These are phyloP conservation scores for Mycena galopus DNA, from an alignment of 768 basidiomycete species.

Conservation along the genomic window DNA sequence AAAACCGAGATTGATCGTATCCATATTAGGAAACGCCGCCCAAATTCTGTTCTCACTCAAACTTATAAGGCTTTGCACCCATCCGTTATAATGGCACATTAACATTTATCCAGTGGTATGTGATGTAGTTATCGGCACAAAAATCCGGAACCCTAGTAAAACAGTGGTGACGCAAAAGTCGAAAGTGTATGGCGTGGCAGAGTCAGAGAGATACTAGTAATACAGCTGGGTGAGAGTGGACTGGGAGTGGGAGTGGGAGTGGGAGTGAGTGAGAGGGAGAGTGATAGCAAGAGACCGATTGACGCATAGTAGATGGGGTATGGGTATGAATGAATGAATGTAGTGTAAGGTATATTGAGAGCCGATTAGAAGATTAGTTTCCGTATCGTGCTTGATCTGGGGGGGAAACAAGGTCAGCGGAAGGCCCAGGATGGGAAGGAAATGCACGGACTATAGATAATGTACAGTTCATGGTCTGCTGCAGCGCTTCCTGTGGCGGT, in stretches of 20 bases:
- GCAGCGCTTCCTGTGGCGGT: conserved; percentile 38
- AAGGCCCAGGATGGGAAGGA: neutral
- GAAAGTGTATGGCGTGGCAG: conserved; percentile 20
- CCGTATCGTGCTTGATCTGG: conserved; percentile 14
- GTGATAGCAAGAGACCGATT: neutral
- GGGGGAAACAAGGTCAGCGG: neutral
- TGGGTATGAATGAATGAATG: conserved; percentile 16
- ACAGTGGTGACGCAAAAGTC: conserved; percentile 1
- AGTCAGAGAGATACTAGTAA: neutral
- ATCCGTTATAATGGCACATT: neutral
- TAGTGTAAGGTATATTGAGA: conserved; percentile 21
- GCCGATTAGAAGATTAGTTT: conserved; percentile 22
- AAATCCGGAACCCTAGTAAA: conserved; percentile 12
- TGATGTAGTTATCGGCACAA: conserved; percentile 17
- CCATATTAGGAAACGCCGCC: too few relatives aligned
- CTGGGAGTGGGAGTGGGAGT: neutral
- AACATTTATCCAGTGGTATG: conserved; percentile 20
- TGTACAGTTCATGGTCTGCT: conserved; percentile 16
- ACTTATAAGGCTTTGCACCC: too few relatives aligned
- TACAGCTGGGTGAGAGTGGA: conserved; percentile 8
- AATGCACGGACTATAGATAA: conserved; percentile 9
- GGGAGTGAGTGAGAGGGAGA: too few relatives aligned
- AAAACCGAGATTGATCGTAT: too few relatives aligned
- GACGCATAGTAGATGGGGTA: neutral
- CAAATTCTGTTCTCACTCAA: too few relatives aligned